Evolutionary conservation across 768 basidiomycete species (phyloP).

Genomic region (Phylloporus arenicola): DNA sequence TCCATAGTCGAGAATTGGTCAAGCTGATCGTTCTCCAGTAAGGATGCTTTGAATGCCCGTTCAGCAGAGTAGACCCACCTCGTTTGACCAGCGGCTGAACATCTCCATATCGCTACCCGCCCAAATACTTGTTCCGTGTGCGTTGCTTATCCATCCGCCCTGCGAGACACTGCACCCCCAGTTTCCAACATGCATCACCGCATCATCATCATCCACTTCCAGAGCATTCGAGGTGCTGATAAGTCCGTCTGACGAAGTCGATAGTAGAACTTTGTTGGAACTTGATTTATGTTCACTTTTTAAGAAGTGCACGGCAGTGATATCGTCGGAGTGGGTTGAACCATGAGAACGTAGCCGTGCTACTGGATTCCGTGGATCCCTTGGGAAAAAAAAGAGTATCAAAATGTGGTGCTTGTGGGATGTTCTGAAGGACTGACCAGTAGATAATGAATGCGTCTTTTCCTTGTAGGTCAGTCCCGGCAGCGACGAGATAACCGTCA

Average conservation of each 20-base stretch:
- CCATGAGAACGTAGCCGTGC: slow-evolving; percentile 69
- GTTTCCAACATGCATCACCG: slow-evolving; percentile 74
- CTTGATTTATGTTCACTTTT: slow-evolving; percentile 27
- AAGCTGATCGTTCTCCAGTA: slow-evolving; percentile 39
- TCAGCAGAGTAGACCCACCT: slow-evolving; percentile 38
- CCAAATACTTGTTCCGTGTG: slow-evolving; percentile 53
- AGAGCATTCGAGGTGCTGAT: slow-evolving; percentile 63
- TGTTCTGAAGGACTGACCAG: slow-evolving; percentile 48
- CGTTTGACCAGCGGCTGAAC: slow-evolving; percentile 75
- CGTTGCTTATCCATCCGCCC: slow-evolving; percentile 55
- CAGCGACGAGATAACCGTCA: slow-evolving; percentile 70
- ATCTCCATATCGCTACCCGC: slow-evolving; percentile 94
- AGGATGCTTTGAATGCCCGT: not conserved
- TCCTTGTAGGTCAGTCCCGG: slow-evolving; percentile 74
- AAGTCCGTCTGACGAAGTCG: slow-evolving; percentile 81
- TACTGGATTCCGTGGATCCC: slow-evolving; percentile 81
- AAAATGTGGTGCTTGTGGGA: slow-evolving; percentile 2
- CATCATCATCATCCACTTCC: slow-evolving; percentile 87
- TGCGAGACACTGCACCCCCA: slow-evolving; percentile 80
- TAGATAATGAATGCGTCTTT: slow-evolving; percentile 82
- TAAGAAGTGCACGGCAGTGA: slow-evolving; percentile 66
- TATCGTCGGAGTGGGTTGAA: slow-evolving; percentile 90
- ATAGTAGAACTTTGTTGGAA: slow-evolving; percentile 52
- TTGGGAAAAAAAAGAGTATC: slow-evolving; percentile 24
- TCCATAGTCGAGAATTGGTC: slow-evolving; percentile 54